These are phyloP conservation scores for Aureobasidium sp. DNA, from an alignment of 2,329 filamentous ascomycete species.

Conservation along the genomic window DNA sequence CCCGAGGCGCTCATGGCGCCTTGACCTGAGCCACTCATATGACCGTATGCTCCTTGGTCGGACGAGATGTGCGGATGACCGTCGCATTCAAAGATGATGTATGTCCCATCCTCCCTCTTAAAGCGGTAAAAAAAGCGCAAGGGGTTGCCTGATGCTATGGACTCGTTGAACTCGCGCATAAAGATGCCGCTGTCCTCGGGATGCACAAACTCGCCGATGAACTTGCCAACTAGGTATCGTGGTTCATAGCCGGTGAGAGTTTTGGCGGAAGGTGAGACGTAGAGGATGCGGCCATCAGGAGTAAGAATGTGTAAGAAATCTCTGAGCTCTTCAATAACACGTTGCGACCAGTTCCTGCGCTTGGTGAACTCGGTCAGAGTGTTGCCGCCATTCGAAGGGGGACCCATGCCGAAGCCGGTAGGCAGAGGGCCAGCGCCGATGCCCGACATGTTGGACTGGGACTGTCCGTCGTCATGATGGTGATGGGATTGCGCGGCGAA, in stretches of 20 bases:
- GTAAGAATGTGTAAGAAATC: conserved; percentile 86
- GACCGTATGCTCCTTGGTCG: conserved; percentile 44
- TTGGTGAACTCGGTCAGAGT: conserved; percentile 60
- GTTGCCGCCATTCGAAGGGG: conserved; percentile 40
- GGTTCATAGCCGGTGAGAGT: conserved; percentile 67
- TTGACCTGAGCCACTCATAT: conserved; percentile 49
- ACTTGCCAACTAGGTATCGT: conserved; percentile 63
- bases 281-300: conserved; percentile 73
- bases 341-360: conserved; percentile 73
- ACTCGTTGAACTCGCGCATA: conserved; percentile 80
- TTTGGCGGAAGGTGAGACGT: conserved; percentile 73
- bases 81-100: conserved; percentile 80
- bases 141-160: conserved; percentile 70
- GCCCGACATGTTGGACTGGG: conserved; percentile 33
- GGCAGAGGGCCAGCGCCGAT: conserved; percentile 50
- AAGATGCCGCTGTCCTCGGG: conserved; percentile 78
- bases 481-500: conserved; percentile 18
- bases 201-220: conserved; percentile 78
- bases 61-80: conserved; percentile 83
- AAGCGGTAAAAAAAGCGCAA: conserved; percentile 84
- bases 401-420: conserved; percentile 44
- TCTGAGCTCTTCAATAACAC: conserved; percentile 80
- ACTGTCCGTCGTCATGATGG: neutral
- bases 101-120: conserved; percentile 64
- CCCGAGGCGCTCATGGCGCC: conserved; percentile 45